phyloP scores from a whole-genome alignment of 441 rosid genomes.

The Erysimum pusillum region DNA sequence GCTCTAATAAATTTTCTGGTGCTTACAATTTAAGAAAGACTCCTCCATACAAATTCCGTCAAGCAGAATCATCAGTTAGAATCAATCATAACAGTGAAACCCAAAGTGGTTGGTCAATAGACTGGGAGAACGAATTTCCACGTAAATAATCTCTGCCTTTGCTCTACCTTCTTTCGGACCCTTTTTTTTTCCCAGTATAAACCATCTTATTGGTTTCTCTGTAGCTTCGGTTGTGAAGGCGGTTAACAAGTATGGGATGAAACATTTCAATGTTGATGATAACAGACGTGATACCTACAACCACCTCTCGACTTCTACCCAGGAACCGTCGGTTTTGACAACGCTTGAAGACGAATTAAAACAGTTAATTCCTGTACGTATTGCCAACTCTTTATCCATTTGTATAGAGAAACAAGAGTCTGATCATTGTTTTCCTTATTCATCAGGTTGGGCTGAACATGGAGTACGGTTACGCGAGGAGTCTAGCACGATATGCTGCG shows the following conservation, averaged over 20 bases:
- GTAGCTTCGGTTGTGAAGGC: conserved; percentile 85
- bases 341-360: conserved; percentile 66
- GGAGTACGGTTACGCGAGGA: conserved; percentile 78
- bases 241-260: conserved; percentile 77
- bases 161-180: conserved; percentile 15
- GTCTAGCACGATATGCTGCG: conserved; percentile 84
- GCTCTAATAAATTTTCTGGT: conserved; percentile 46
- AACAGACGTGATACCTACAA: conserved; percentile 72
- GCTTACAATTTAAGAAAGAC: conserved; percentile 69
- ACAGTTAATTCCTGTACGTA: conserved; percentile 74
- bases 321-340: conserved; percentile 54
- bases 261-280: conserved; percentile 66
- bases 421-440: conserved; percentile 26
- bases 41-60: conserved; percentile 53
- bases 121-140: conserved; percentile 88
- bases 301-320: conserved; percentile 49
- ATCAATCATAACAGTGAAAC: conserved; percentile 57
- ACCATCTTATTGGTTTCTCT: conserved; percentile 24
- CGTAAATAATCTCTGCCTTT: conserved; percentile 46
- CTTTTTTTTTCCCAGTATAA: conserved; percentile 14
- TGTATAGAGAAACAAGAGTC: conserved; percentile 25
- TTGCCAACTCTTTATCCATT: not conserved
- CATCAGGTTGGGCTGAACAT: conserved; percentile 73
- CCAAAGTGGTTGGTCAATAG: conserved; percentile 58
- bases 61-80: conserved; percentile 54